Evolutionary conservation across 108 stramenopile species (phyloP).

Genomic region (Pseudonitzschia pungens): DNA sequence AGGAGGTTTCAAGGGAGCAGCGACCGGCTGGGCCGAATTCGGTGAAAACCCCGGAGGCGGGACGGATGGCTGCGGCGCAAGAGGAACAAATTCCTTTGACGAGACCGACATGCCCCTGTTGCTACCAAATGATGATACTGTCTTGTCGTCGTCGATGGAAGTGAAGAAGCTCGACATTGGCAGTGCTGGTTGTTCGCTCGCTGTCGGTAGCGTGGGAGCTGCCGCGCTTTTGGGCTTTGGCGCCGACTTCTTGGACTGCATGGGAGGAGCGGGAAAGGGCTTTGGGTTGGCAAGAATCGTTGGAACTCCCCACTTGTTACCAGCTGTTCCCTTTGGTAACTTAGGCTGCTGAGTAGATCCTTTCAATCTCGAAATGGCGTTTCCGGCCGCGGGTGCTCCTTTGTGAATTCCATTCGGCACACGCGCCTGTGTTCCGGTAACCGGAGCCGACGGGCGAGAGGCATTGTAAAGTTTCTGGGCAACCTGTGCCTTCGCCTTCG

Average conservation of each 20-base stretch:
- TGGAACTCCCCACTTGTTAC: conserved; percentile 6
- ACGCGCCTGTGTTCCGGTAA: background rate
- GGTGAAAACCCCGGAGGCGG: conserved; percentile 55
- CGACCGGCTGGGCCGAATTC: background rate
- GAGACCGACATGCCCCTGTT: conserved; percentile 29
- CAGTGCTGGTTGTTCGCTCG: conserved; percentile 4
- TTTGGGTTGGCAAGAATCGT: background rate
- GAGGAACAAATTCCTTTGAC: conserved; percentile 23
- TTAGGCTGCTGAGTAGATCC: conserved; percentile 1
- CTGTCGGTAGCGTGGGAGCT: conserved; percentile 1
- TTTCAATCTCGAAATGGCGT: background rate
- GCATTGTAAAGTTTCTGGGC: conserved; percentile 20
- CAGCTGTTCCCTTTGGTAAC: background rate
- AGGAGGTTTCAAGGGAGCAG: background rate
- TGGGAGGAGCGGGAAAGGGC: background rate
- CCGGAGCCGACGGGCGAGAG: background rate
- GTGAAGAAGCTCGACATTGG: conserved; percentile 10
- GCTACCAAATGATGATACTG: conserved; percentile 45
- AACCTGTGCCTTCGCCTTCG: conserved; percentile 53
- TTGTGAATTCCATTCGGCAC: background rate
- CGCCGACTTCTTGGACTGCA: background rate
- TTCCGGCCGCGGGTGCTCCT: background rate
- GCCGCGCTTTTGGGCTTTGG: background rate
- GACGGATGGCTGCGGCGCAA: conserved; percentile 24
- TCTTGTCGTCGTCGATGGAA: conserved; percentile 33